Conservation (phyloP, 352 stramenopile species). For the Globisporangium iwayamae region DNA sequence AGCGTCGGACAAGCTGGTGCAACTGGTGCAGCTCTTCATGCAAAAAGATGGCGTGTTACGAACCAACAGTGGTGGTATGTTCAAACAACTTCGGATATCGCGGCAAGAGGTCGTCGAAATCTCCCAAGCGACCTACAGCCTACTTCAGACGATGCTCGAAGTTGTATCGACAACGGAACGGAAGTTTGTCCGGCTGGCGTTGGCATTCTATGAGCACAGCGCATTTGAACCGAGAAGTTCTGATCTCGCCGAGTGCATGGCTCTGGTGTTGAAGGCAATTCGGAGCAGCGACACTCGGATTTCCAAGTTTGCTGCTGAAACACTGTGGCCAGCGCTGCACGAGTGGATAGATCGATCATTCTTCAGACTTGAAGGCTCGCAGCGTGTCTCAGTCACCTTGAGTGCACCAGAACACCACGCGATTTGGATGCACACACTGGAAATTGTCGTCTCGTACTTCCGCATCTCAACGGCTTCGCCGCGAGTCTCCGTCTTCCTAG, state of each 20-base stretch:
- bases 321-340: constrained; percentile 33
- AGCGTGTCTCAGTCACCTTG: neutral
- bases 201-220: constrained; percentile 31
- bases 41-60: constrained; percentile 30
- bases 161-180: constrained; percentile 23
- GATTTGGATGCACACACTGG: constrained; percentile 9
- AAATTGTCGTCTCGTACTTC: constrained; percentile 14
- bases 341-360: constrained; percentile 13
- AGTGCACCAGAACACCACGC: neutral
- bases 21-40: constrained; percentile 36
- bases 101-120: constrained; percentile 22
- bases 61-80: constrained; percentile 1
- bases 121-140: constrained; percentile 25
- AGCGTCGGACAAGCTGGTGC: constrained; percentile 32
- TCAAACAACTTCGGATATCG: constrained; percentile 17
- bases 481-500: constrained; percentile 6
- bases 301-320: constrained; percentile 28
- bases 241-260: constrained; percentile 19
- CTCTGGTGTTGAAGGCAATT: constrained; percentile 29
- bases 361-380: constrained; percentile 16
- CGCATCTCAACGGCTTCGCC: constrained; percentile 5
- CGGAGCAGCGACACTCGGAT: constrained; percentile 18
- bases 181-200: constrained; percentile 30
- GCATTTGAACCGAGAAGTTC: constrained; percentile 14
- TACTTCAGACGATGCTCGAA: constrained; percentile 37